Conservation (phyloP, 164 flowering plant species). For the Akebia trifoliata region DNA sequence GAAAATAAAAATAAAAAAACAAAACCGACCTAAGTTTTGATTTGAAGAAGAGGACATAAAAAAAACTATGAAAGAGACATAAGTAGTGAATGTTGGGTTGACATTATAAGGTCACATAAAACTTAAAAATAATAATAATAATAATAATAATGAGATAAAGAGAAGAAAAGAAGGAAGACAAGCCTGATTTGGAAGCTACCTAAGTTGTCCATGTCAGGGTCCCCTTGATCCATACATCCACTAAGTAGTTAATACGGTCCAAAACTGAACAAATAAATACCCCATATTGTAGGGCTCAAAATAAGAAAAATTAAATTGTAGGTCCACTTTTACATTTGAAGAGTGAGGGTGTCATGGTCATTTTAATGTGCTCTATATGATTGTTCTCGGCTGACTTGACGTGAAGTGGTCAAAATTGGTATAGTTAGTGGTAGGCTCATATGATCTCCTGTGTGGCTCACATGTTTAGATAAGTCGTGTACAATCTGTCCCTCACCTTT, state of each 20-base stretch:
- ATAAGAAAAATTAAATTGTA: constrained; percentile 2
- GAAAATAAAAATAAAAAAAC: constrained; percentile 16
- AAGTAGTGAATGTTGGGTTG: constrained; percentile 33
- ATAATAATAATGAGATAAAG: not conserved
- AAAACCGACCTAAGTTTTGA: constrained; percentile 2
- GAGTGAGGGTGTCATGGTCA: too few species aligned
- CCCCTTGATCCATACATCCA: constrained; percentile 29
- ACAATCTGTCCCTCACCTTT: too few species aligned
- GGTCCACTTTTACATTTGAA: constrained; percentile 16
- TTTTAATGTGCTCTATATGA: too few species aligned
- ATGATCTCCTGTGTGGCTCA: too few species aligned
- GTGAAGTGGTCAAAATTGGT: too few species aligned
- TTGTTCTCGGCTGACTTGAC: too few species aligned
- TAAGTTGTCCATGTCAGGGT: constrained; percentile 14
- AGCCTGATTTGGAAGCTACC: constrained; percentile 16
- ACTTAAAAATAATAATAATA: constrained; percentile 8
- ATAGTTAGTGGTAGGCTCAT: too few species aligned
- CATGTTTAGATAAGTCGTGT: too few species aligned
- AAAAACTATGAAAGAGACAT: constrained; percentile 29
- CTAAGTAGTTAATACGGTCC: constrained; percentile 10
- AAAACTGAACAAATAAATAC: constrained; percentile 15
- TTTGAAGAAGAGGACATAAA: constrained; percentile 9
- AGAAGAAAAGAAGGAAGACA: constrained; percentile 8
- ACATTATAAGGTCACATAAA: constrained; percentile 21
- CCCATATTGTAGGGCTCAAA: constrained; percentile 1